A percentile compares a stretch with the other conserved stretches of the same genome.
Evolutionary conservation across 192 early-diverging fungal species (phyloP).

Genomic region (Linnemannia exigua): DNA sequence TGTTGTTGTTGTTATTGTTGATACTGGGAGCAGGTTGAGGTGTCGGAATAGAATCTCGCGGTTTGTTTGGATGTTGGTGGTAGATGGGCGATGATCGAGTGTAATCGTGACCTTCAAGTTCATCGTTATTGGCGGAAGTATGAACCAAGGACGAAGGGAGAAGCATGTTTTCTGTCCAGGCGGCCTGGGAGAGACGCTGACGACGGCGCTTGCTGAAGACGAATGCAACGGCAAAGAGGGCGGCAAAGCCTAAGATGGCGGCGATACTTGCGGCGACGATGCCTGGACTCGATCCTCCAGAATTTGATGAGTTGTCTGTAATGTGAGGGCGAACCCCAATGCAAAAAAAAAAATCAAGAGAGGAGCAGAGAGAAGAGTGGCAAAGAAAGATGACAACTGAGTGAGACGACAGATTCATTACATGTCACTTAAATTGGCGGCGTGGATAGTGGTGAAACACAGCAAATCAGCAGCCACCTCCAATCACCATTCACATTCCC

Average conservation of each 20-base stretch:
- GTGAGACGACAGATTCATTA: not conserved
- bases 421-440: not conserved
- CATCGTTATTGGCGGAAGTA: constrained; percentile 33
- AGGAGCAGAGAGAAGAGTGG: not conserved
- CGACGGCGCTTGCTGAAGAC: constrained; percentile 41
- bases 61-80: constrained; percentile 16
- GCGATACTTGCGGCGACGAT: constrained; percentile 27
- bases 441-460: not conserved
- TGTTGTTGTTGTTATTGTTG: not conserved
- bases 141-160: constrained; percentile 35
- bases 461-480: not conserved
- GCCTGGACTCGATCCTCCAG: constrained; percentile 14
- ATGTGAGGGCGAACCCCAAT: not conserved
- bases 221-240: constrained; percentile 25
- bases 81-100: constrained; percentile 37
- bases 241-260: constrained; percentile 22
- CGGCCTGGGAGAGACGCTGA: constrained; percentile 24
- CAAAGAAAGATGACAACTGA: not conserved
- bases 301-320: not conserved
- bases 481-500: not conserved
- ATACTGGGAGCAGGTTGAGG: constrained; percentile 1
- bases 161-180: constrained; percentile 51
- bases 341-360: not conserved
- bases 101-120: constrained; percentile 44
- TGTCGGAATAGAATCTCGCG: constrained; percentile 6